A percentile compares a stretch with the other conserved stretches of the same genome.
Conservation (phyloP, 139 green algal genomes). For the Spirogloea muscicola region DNA sequence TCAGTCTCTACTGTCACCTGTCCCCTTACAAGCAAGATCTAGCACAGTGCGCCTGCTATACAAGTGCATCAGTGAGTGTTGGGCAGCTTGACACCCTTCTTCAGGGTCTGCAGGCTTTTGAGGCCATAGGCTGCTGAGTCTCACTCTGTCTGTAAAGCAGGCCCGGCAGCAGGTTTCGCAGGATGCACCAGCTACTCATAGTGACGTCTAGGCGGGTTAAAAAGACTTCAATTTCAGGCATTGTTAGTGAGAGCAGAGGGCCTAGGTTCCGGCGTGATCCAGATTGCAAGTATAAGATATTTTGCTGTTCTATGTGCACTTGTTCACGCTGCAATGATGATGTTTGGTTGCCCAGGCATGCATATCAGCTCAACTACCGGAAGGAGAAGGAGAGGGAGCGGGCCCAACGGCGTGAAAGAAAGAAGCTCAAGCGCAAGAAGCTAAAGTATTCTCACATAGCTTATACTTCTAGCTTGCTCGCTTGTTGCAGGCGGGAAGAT, state of each 20-base stretch:
- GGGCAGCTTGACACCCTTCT: not conserved
- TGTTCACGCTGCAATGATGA: not conserved
- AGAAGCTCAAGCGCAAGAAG: not conserved
- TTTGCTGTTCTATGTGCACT: not conserved
- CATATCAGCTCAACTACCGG: conserved; percentile 76
- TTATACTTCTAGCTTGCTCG: too few species aligned
- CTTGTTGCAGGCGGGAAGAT: too few species aligned
- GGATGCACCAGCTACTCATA: too few species aligned
- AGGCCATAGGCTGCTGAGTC: too few species aligned
- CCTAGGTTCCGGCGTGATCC: not conserved
- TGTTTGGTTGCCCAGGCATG: conserved; percentile 49
- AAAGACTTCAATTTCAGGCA: too few species aligned
- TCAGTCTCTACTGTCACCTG: too few species aligned
- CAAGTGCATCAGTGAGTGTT: not conserved
- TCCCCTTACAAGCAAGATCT: not conserved
- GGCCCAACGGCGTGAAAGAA: not conserved
- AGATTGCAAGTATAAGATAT: not conserved
- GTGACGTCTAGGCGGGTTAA: too few species aligned
- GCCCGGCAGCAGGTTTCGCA: too few species aligned
- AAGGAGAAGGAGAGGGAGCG: conserved; percentile 49
- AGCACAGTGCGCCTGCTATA: not conserved
- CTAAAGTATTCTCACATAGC: too few species aligned
- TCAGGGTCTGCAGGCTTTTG: too few species aligned
- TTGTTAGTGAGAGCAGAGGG: too few species aligned
- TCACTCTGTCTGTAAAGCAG: too few species aligned